phyloP scores from a whole-genome alignment of 1,284 basidiomycete genomes.

The Phenoliferia sp. region DNA sequence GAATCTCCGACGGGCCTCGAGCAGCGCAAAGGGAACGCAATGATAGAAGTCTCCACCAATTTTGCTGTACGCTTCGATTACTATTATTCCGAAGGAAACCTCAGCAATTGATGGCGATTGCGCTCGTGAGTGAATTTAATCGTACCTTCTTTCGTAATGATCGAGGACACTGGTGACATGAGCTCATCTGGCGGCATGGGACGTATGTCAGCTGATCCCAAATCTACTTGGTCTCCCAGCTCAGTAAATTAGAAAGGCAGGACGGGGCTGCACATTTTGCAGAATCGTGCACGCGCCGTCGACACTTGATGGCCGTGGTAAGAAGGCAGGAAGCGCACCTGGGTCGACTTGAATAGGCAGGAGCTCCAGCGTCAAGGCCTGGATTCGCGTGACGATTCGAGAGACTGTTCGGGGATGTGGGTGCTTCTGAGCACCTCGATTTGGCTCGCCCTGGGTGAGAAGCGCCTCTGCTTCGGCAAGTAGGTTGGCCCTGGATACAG shows the following conservation, averaged over 20 bases:
- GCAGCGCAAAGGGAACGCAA: constrained; percentile 52
- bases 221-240: background rate
- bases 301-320: background rate
- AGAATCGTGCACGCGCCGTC: no score
- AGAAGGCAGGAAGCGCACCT: constrained; percentile 37
- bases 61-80: constrained; percentile 43
- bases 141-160: constrained; percentile 41
- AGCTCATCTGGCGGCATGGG: constrained; percentile 18
- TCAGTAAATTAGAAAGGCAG: background rate
- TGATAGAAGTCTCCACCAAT: constrained; percentile 60
- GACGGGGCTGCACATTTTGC: constrained; percentile 40
- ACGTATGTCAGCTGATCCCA: background rate
- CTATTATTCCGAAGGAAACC: no score
- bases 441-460: background rate
- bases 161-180: constrained; percentile 37
- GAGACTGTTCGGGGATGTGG: constrained; percentile 23
- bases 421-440: background rate
- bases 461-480: background rate
- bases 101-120: no score
- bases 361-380: constrained; percentile 67
- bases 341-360: constrained; percentile 74
- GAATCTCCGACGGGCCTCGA: constrained; percentile 33
- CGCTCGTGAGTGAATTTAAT: no score
- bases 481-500: background rate
- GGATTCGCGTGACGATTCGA: constrained; percentile 64